Base-by-base conservation (phyloP, 345 rosid genomes). In the Salix caprea region DNA sequence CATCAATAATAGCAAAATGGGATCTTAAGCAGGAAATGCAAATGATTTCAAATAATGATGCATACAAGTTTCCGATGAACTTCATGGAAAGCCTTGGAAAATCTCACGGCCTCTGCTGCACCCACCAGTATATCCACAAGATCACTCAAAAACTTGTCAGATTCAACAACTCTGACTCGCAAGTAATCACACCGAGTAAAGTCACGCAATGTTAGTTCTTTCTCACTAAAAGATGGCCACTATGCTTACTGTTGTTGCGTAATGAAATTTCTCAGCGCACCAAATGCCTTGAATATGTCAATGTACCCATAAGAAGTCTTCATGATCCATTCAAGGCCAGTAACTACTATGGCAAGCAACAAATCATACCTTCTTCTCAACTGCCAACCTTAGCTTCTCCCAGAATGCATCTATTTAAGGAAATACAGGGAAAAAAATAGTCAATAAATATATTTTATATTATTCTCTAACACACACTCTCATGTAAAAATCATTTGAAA, bases 301-400 rank as follows among this genome's bases (percentile, higher is more conserved):
- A 24, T 46, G 28, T 6, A 30, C 74, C 37, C 62, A 19, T 30
- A 72, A 73, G 37, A 42, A 13, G 12, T 40, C 26, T 56, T 58
- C 54, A 67, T 36, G 19, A 39, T n/a, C 7, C 40, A 62, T 42
- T 12, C 40, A n/a, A 44, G 7, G 61, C 0, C 7, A 58, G 6
- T 2, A 48, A 28, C 6, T n/a, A 73, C 61, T 7, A 56, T 21
- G 9, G 15, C 50, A 32, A 6, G 28, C 16, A 24, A 48, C 39
- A 69, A 34, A 72, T 46, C 61, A 71, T 87, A 92, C 99, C 99
- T 91, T 92, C 76, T 74, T 84, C 65, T 82, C 86, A 66, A 90
- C 94, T 73, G 85, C 86, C 54, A 71, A 39, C 84, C 82, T 90
- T 34, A 95, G 89, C 84, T 93, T 93, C 82, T 86, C 85, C 99